Evolutionary conservation across 73 alveolate species (phyloP), one percentile per base, ranked within the genome.

Genomic region (Symbiodinium pilosum): DNA sequence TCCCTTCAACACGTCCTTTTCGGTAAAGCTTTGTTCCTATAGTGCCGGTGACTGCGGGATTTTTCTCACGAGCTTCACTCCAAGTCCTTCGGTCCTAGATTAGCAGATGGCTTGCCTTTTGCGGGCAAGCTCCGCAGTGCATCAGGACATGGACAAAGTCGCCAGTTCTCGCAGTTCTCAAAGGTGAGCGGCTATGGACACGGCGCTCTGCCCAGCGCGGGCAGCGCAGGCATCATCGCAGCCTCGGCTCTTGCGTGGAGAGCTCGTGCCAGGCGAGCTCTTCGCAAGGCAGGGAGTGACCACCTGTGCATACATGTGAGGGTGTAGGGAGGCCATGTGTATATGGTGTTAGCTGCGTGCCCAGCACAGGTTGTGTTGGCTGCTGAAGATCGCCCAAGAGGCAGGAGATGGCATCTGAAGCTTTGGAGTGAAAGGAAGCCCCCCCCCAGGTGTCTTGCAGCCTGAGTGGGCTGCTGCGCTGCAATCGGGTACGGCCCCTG

Each of bases 401-500:
- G 81, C 81, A 64, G 81, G 73, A 54, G 2, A 54, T 24, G 41
- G 34, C 41, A 64, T 38, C 14, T 5, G 32, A 26, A 16, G 26
- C 32, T 18, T 26, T 54, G 73, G 32, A 9, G 73, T 12, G 73
- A 54, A 54, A n/a, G n/a, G n/a, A 26, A 54, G 16, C n/a, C 4
- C n/a, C 26, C 34, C 73, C 26, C 73, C 81, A 64, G 81, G 81
- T n/a, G 81, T 64, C 38, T 28, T 64, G 81, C 81, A 64, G 81
- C 81, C 81, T 28, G 81, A 64, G 81, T 64, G 81, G 81, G 81
- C 81, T 20, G 81, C 81, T 38, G 81, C 81, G 34, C 81, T 64
- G 2, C 81, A 38, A 9, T 24, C 32, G 3, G 81, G 81, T 14
- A 28, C 30, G 81, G 81, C 81, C 9, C 6, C 6, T 14, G 39